Percentiles rank a stretch among this genome's conserved stretches.
phyloP scores from a whole-genome alignment of 805 yeast genomes.

The Wickerhamiella australiensis region DNA sequence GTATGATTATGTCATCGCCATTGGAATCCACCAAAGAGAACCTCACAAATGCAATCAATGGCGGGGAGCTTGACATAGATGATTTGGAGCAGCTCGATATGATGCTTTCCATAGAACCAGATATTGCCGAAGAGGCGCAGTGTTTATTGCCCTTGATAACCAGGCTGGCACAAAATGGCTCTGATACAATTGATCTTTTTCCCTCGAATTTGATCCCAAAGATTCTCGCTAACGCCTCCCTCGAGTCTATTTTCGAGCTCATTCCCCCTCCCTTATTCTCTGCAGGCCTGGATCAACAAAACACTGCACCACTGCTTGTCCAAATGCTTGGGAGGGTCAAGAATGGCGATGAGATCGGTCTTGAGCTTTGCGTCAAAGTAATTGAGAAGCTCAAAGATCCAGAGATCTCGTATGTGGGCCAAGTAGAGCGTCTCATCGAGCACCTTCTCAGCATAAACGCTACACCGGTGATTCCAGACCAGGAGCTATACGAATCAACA shows the following conservation, averaged over 20 bases:
- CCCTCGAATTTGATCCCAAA: slow-evolving; percentile 15
- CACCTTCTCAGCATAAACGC: slow-evolving; percentile 1
- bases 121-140: not conserved
- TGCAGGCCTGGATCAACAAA: slow-evolving; percentile 13
- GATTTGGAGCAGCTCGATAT: slow-evolving; percentile 3
- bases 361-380: slow-evolving; percentile 10
- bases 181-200: slow-evolving; percentile 12
- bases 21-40: not conserved
- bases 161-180: slow-evolving; percentile 10
- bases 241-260: slow-evolving; percentile 14
- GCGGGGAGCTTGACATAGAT: not conserved
- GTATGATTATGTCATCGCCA: not conserved
- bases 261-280: slow-evolving; percentile 10
- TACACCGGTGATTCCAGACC: slow-evolving; percentile 14
- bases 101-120: not conserved
- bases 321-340: slow-evolving; percentile 8
- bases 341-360: not conserved
- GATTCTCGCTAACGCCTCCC: slow-evolving; percentile 13
- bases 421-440: slow-evolving; percentile 11
- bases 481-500: slow-evolving; percentile 14
- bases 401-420: slow-evolving; percentile 11
- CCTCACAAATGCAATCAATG: slow-evolving; percentile 1
- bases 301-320: slow-evolving; percentile 15
- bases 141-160: slow-evolving; percentile 16
- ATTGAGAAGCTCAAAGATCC: slow-evolving; percentile 15